Base-by-base conservation (phyloP, 306 rosid genomes). In the Trichosanthes truncata region DNA sequence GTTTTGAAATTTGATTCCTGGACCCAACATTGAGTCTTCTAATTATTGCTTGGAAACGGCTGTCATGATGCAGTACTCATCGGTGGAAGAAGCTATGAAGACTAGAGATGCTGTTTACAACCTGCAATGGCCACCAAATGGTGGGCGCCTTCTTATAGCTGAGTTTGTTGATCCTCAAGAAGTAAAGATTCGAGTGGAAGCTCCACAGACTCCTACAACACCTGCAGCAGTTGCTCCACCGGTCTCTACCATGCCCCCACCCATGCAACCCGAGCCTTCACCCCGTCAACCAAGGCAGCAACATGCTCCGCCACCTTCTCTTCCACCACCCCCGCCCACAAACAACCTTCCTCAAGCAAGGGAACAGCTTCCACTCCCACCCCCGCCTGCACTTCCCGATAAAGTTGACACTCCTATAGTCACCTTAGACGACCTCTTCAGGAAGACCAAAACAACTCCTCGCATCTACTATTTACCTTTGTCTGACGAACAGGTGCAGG, bases 121-220 rank as follows among this genome's bases (percentile, higher is more conserved):
- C 83, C 85, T 96, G 43, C 99, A 90, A 71, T 96, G 99, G 99
- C 99, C 99, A 45, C 91, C 94, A 68, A 93, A 96, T 43, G 99
- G 99, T 10, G 98, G 99, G 51, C 94, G 98, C 33, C 93, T 85
- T 56, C 88, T 96, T 7, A 79, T 80, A 71, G 99, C 97, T 0
- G 99, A 96, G 79, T 93, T 82, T 88, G 97, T 90, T 80, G 97
- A 96, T 74, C 89, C 96, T 40, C 91, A 89, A 83, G 99, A 96
- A 82, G 98, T 96, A 84, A 88, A 90, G 80, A 75, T 80, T 77
- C 88, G 88, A 84, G 41, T 84, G 69, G 98, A 89, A 87, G 60
- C 86, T 77, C 93, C 97, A 59, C 89, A 85, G 76, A 49, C 86
- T 82, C 94, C 83, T 74, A 82, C 89, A n/a, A 82, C 89, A n/a